A percentile compares a stretch with the other conserved stretches of the same genome.
These are phyloP conservation scores for Linderniella brevidens DNA, from an alignment of 257 asterid species.

Conservation along the genomic window DNA sequence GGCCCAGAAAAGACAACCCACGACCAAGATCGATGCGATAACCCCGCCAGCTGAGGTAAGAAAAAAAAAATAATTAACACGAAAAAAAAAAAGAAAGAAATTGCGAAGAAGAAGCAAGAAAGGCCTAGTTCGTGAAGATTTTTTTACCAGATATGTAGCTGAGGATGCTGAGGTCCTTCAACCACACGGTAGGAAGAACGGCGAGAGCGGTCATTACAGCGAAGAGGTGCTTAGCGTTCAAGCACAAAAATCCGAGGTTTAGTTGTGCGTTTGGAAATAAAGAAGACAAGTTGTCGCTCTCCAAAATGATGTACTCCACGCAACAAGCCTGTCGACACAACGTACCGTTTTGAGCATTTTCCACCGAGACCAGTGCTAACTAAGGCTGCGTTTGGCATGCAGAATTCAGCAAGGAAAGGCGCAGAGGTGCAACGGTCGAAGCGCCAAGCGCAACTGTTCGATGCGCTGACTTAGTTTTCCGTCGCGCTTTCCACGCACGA, in stretches of 20 bases:
- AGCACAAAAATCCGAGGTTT: slow-evolving; percentile 33
- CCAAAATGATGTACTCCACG: slow-evolving; percentile 77
- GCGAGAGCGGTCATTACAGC: slow-evolving; percentile 55
- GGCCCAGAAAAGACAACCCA: slow-evolving; percentile 62
- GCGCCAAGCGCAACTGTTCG: no score
- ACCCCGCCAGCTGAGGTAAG: slow-evolving; percentile 73
- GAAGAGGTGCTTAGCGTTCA: slow-evolving; percentile 52
- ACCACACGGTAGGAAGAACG: slow-evolving; percentile 83
- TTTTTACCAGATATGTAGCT: slow-evolving; percentile 87
- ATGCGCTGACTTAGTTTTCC: no score
- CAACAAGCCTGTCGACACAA: slow-evolving; percentile 56
- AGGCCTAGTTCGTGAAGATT: no score
- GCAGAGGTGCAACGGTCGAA: no score
- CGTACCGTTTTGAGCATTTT: background rate
- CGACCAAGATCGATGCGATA: slow-evolving; percentile 74
- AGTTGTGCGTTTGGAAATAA: slow-evolving; percentile 74
- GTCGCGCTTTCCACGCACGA: no score
- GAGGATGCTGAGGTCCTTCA: slow-evolving; percentile 58
- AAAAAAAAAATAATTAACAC: background rate
- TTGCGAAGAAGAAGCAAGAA: background rate
- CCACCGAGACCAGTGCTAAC: background rate
- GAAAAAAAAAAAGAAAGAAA: background rate
- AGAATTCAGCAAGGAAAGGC: no score
- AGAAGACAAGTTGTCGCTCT: slow-evolving; percentile 75
- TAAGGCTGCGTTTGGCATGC: no score